Evolutionary conservation across 2,329 filamentous ascomycete species (phyloP), one percentile per base, ranked within the genome.

Genomic region (Fusarium torreyae): DNA sequence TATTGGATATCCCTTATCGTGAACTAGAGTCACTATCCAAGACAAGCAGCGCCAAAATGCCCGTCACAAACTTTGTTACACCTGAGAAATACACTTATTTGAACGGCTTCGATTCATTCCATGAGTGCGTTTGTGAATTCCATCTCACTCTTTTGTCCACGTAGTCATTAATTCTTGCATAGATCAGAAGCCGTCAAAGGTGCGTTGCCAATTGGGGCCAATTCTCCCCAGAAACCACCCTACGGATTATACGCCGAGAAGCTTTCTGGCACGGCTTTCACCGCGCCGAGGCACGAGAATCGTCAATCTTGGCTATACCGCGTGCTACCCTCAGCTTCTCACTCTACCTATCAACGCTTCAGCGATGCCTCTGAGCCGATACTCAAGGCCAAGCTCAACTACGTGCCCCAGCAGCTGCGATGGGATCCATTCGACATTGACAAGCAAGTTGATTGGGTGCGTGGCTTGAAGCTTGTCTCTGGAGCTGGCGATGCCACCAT

Each of bases 401-500:
- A 75, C 63, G 76, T 80, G 7, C 93, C 93, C 1, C 94, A 95
- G 73, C 93, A 96, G 80, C 83, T 96, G 17, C 88, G 93, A 67
- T 97, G 93, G 93, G 90, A 93, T 72, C 92, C 86, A 0, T 94
- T 94, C 76, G 90, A 94, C 75, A 83, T 94, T 54, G 89, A 93
- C 66, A 85, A 91, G 75, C 54, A 77, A 0, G 79, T 81, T 5
- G 84, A 88, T 67, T 89, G 88, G 57, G 82, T 89, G 33, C 79
- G 80, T 5, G 84, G 85, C 2, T 79, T 94, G 65, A 88, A 91
- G 63, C 85, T 94, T 15, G 84, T 97, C 3, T 92, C 92, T 1
- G 93, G 93, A 9, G 91, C 93, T 0, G 94, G 94, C 11, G 91
- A 96, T 72, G 90, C 93, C 0, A 91, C 91, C 0, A 86, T 91